phyloP scores from a whole-genome alignment of 139 green algal genomes.

The Micractinium conductrix region DNA sequence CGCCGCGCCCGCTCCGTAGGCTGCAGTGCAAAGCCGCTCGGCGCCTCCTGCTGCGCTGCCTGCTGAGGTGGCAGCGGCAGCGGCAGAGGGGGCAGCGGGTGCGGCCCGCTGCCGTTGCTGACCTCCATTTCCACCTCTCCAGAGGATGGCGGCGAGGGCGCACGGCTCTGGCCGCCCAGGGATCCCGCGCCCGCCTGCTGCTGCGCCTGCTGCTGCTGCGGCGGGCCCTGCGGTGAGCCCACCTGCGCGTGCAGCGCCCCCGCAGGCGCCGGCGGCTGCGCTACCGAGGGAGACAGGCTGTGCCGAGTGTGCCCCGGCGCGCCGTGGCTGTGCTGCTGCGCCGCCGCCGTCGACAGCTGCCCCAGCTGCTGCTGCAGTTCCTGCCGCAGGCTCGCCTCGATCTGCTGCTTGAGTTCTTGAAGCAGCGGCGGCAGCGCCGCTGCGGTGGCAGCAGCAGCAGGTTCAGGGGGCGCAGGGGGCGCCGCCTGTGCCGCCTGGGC shows the following conservation, averaged over 20 bases:
- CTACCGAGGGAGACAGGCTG: not conserved
- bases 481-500: not conserved
- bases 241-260: not conserved
- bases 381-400: not conserved
- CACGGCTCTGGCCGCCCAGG: not conserved
- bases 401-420: not conserved
- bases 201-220: not conserved
- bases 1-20: no score
- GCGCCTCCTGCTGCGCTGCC: not conserved
- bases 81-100: not conserved
- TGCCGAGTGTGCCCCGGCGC: not conserved
- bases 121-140: not conserved
- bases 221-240: not conserved
- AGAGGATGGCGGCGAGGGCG: not conserved
- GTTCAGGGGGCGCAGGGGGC: no score
- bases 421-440: not conserved
- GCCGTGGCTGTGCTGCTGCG: not conserved
- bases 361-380: conserved; percentile 15
- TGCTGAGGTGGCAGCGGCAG: not conserved
- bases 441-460: not conserved
- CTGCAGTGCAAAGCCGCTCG: not conserved
- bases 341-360: not conserved
- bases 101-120: not conserved
- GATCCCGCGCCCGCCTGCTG: not conserved
- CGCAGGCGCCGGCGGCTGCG: not conserved